These are phyloP conservation scores for Pseudocohnilembus persalinus DNA, from an alignment of 169 alveolate species.

Conservation along the genomic window DNA sequence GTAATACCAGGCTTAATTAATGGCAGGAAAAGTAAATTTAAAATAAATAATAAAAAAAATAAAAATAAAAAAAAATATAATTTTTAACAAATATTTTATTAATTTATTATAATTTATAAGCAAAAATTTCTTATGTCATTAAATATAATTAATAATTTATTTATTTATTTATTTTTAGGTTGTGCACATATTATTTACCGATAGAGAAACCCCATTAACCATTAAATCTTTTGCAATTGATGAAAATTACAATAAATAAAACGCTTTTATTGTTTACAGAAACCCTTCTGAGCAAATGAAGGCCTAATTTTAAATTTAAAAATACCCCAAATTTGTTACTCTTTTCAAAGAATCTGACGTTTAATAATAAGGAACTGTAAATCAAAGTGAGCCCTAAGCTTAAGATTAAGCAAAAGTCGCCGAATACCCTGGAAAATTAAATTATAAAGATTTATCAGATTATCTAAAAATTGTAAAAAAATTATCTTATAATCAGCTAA, in stretches of 20 bases:
- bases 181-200: too few relatives aligned
- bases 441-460: neutral
- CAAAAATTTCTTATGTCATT: neutral
- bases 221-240: too few relatives aligned
- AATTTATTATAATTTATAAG: too few relatives aligned
- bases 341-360: neutral
- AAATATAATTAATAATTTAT: too few relatives aligned
- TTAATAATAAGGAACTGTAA: neutral
- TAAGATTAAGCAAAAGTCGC: neutral
- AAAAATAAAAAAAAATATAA: too few relatives aligned
- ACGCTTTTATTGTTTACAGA: neutral
- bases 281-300: neutral
- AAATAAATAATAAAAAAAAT: too few relatives aligned
- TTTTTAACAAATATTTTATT: neutral
- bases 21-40: too few relatives aligned
- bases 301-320: neutral
- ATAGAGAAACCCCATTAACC: too few relatives aligned
- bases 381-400: neutral
- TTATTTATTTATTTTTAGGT: too few relatives aligned
- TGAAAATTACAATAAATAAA: too few relatives aligned
- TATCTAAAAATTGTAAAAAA: neutral
- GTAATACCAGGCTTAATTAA: too few relatives aligned
- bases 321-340: neutral
- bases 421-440: neutral
- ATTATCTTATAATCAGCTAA: too few relatives aligned